These are phyloP conservation scores for Coleophoma cylindrospora DNA, from an alignment of 2,329 filamentous ascomycete species.

Conservation along the genomic window DNA sequence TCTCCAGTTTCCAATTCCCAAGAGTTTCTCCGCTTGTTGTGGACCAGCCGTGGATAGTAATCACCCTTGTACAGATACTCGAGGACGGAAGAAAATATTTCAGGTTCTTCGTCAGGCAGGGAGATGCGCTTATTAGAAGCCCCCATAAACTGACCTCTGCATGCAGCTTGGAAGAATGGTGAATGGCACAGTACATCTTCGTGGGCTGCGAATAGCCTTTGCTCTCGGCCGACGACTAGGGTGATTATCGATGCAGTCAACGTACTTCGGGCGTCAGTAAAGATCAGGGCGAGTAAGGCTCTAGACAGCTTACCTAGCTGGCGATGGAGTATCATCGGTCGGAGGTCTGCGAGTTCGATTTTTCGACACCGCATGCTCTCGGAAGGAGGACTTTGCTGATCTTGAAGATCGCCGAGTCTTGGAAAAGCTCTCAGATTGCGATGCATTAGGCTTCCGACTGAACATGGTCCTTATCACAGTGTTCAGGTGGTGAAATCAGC, in stretches of 20 bases:
- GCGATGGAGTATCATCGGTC: conserved; percentile 17
- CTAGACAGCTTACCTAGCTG: conserved; percentile 15
- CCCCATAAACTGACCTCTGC: conserved; percentile 59
- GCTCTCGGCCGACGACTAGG: conserved; percentile 72
- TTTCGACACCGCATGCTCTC: conserved; percentile 30
- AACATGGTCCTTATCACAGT: conserved; percentile 6
- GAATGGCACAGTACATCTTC: conserved; percentile 77
- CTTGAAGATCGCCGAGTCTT: conserved; percentile 18
- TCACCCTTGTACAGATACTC: conserved; percentile 85
- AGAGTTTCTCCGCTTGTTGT: conserved; percentile 73
- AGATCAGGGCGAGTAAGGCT: conserved; percentile 1
- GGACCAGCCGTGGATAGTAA: conserved; percentile 78
- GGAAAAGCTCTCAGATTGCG: conserved; percentile 27
- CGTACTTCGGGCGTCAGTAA: conserved; percentile 34
- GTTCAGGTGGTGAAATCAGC: no score
- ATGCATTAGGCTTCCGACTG: conserved; percentile 10
- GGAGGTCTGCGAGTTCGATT: conserved; percentile 20
- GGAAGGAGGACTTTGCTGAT: conserved; percentile 21
- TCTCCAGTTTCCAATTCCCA: conserved; percentile 72
- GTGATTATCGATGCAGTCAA: conserved; percentile 70
- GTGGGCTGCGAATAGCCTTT: conserved; percentile 86
- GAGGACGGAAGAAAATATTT: conserved; percentile 84
- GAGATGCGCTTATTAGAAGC: conserved; percentile 64
- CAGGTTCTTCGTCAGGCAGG: conserved; percentile 80
- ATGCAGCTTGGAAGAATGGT: conserved; percentile 68